Percentiles rank a stretch among this genome's conserved stretches.
phyloP scores from a whole-genome alignment of 164 flowering plant genomes.

The Euptelea pleiosperma region DNA sequence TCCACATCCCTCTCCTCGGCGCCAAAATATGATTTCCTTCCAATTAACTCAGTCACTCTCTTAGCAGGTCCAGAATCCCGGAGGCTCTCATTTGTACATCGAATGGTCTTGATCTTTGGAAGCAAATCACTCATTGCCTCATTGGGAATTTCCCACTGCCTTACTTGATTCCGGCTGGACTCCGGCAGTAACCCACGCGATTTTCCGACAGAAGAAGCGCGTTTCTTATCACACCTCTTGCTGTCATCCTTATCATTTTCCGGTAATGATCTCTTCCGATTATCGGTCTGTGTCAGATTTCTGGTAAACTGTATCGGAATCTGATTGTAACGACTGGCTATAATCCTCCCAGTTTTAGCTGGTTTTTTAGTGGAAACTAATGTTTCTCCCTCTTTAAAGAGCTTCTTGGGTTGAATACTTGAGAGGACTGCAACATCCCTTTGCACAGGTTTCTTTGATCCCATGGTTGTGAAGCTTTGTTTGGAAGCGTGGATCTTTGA shows the following conservation, averaged over 20 bases:
- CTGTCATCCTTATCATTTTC: slow-evolving; percentile 42
- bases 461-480: slow-evolving; percentile 49
- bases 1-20: slow-evolving; percentile 28
- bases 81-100: slow-evolving; percentile 48
- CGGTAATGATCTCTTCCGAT: slow-evolving; percentile 56
- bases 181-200: slow-evolving; percentile 5
- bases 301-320: slow-evolving; percentile 16
- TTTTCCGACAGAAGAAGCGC: slow-evolving; percentile 34
- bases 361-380: slow-evolving; percentile 46
- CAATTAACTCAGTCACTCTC: slow-evolving; percentile 61
- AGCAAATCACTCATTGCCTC: slow-evolving; percentile 40
- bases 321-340: slow-evolving; percentile 69
- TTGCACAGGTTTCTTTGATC: slow-evolving; percentile 45
- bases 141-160: slow-evolving; percentile 51
- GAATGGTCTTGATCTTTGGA: slow-evolving; percentile 59
- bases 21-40: slow-evolving; percentile 48
- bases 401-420: slow-evolving; percentile 60
- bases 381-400: slow-evolving; percentile 58
- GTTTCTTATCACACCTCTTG: slow-evolving; percentile 41
- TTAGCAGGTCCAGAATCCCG: slow-evolving; percentile 86
- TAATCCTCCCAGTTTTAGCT: slow-evolving; percentile 48
- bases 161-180: slow-evolving; percentile 36
- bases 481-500: slow-evolving; percentile 33
- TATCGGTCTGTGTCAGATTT: slow-evolving; percentile 35
- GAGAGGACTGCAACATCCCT: slow-evolving; percentile 41